These are phyloP conservation scores for Ottelia alismoides DNA, from an alignment of 106 monocot species.

Conservation along the genomic window DNA sequence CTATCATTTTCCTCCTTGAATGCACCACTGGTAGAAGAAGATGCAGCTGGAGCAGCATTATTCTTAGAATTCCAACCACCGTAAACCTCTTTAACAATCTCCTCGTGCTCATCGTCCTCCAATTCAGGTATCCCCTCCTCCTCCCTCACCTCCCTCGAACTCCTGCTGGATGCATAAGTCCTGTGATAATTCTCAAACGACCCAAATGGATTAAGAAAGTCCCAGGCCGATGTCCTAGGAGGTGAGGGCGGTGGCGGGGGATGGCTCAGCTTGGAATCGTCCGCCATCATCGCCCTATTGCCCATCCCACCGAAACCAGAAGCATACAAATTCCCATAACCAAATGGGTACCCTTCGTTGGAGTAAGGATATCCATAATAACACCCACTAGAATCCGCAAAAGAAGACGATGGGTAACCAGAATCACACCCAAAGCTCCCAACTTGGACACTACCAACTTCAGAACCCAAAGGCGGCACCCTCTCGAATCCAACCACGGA, in stretches of 20 bases:
- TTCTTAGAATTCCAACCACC: conserved; percentile 22
- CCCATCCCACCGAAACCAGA: no score
- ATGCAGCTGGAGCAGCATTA: not conserved
- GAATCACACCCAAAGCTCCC: conserved; percentile 3
- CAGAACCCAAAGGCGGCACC: not conserved
- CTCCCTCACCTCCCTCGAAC: conserved; percentile 73
- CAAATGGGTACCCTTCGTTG: not conserved
- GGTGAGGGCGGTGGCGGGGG: conserved; percentile 51
- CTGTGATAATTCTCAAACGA: conserved; percentile 21
- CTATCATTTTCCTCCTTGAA: not conserved
- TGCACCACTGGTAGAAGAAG: conserved; percentile 1
- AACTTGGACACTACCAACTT: conserved; percentile 5
- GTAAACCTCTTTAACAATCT: conserved; percentile 52
- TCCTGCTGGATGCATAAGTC: conserved; percentile 58
- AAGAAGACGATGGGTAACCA: not conserved
- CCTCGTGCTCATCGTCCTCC: conserved; percentile 46
- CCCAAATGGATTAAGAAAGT: conserved; percentile 76
- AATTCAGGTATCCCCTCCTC: conserved; percentile 95
- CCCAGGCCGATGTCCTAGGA: conserved; percentile 55
- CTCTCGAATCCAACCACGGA: conserved; percentile 4
- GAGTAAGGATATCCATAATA: not conserved
- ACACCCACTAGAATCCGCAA: not conserved
- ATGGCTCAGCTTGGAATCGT: not conserved
- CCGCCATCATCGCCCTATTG: no score
- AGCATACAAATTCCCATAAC: not conserved